Base-by-base conservation (phyloP, 805 yeast genomes). In the Metschnikowia shivogae region DNA sequence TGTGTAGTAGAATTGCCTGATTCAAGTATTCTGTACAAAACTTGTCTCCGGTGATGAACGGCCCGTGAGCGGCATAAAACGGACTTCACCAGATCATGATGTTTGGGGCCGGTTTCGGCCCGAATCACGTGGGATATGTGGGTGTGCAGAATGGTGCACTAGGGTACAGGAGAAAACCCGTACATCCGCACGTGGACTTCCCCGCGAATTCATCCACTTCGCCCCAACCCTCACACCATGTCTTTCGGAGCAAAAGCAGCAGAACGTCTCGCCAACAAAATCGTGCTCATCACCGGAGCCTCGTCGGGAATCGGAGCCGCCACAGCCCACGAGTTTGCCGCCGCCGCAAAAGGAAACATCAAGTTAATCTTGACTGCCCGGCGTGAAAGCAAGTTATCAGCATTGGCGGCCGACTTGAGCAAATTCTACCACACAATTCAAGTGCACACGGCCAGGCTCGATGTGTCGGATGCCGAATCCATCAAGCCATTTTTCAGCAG, bases 281-380 rank as follows among this genome's bases (percentile, higher is more conserved):
- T 63, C 44, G 52, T 68, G 8, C 57, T 68, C 34, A 64, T 68
- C 37, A 68, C 98, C n/a, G 98, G 98, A 50, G 98, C 98, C 6
- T 87, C 96, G 22, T 82, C 96, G 12, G 98, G 98, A 45, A 92
- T 92, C 58, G 99, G 98, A 10, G 81, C 80, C 54, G 93, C 96
- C 43, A 89, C 97, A 9, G 98, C 97, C 12, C 65, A 75, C 38
- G 95, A 90, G 62, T 81, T 88, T 54, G 93, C 96, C 35, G 81
- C 72, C 19, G 71, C 72, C 17, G 60, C 72, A 33, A 60, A 65
- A 44, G 73, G 73, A 14, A 54, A 65, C 30, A 59, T 68, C 47
- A 64, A 55, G 49, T 59, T 68, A 46, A 59, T 68, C 30, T 59
- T 68, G 48, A 63, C 72, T 5, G 73, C 73, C 8, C 62, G 73